These are phyloP conservation scores for Leishmania martiniquensis DNA, from an alignment of 208 protist genomes.

Conservation along the genomic window DNA sequence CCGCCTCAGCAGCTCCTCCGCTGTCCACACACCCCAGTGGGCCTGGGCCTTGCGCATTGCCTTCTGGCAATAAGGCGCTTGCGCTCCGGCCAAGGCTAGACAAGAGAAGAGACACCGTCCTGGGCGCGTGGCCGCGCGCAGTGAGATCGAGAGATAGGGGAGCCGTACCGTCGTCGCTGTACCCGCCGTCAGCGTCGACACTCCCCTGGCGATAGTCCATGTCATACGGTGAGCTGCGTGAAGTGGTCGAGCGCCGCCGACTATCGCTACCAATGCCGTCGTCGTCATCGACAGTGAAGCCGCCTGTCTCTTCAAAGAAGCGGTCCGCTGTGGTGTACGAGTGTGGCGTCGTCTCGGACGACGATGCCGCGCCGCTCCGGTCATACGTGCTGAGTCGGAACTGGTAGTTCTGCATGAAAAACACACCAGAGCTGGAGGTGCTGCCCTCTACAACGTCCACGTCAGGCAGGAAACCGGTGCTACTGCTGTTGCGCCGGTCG, in stretches of 20 bases:
- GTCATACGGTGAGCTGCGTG: background rate
- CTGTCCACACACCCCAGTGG: background rate
- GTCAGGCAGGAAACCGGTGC: background rate
- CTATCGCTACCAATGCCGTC: background rate
- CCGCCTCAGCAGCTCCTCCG: background rate
- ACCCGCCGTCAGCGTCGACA: background rate
- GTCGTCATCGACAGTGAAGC: conserved; percentile 8
- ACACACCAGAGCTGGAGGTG: conserved; percentile 10
- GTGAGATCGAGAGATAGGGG: background rate
- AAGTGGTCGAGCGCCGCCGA: background rate
- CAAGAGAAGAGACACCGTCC: background rate
- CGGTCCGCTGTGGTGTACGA: conserved; percentile 7
- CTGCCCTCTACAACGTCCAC: conserved; percentile 15
- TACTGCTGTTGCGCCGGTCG: background rate
- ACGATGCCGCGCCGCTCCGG: background rate
- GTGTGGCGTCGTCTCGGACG: conserved; percentile 1
- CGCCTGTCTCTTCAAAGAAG: background rate
- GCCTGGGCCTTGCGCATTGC: background rate
- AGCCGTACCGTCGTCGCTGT: background rate
- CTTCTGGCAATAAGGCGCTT: background rate
- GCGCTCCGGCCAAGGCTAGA: background rate
- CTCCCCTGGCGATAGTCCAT: background rate
- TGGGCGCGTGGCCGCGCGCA: background rate
- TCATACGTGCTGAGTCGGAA: conserved; percentile 7
- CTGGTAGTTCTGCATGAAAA: conserved; percentile 7